phyloP scores from a whole-genome alignment of 371 early-diverging fungal species.

The Mucor piriformis region DNA sequence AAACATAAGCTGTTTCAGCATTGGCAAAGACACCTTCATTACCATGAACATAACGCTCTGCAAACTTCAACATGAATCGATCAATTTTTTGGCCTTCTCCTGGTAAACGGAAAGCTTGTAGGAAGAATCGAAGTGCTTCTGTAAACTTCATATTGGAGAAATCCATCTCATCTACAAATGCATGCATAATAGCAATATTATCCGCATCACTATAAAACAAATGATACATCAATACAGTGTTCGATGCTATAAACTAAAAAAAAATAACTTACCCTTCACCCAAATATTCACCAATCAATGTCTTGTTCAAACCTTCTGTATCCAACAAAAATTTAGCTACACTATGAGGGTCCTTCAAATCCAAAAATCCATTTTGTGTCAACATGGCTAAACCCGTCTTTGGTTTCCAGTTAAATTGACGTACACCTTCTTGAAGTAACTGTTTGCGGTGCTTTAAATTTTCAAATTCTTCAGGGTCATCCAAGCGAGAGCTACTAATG shows the following conservation, averaged over 20 bases:
- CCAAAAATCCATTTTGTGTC: constrained; percentile 67
- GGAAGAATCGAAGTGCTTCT: constrained; percentile 84
- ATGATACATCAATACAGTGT: background rate
- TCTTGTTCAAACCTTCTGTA: constrained; percentile 83
- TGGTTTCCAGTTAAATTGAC: constrained; percentile 88
- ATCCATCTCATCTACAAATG: constrained; percentile 91
- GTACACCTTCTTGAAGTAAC: constrained; percentile 74
- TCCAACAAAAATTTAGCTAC: constrained; percentile 77
- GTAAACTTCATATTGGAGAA: constrained; percentile 80
- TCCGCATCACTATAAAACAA: constrained; percentile 61
- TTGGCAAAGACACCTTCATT: constrained; percentile 78
- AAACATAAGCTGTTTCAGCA: constrained; percentile 89
- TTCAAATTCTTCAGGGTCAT: constrained; percentile 75
- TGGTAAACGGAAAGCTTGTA: constrained; percentile 94
- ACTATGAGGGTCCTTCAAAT: constrained; percentile 53
- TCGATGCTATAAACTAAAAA: background rate
- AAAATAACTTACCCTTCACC: constrained; percentile 76
- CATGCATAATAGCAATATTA: constrained; percentile 92
- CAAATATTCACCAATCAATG: constrained; percentile 91
- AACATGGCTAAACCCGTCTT: constrained; percentile 86
- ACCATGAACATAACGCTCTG: constrained; percentile 84
- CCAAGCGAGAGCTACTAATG: constrained; percentile 58
- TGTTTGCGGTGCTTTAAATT: constrained; percentile 82
- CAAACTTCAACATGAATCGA: constrained; percentile 97
- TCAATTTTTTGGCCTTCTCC: constrained; percentile 99